These are phyloP conservation scores for Penicillium samsonianum DNA, from an alignment of 495 filamentous ascomycete species.

Conservation along the genomic window DNA sequence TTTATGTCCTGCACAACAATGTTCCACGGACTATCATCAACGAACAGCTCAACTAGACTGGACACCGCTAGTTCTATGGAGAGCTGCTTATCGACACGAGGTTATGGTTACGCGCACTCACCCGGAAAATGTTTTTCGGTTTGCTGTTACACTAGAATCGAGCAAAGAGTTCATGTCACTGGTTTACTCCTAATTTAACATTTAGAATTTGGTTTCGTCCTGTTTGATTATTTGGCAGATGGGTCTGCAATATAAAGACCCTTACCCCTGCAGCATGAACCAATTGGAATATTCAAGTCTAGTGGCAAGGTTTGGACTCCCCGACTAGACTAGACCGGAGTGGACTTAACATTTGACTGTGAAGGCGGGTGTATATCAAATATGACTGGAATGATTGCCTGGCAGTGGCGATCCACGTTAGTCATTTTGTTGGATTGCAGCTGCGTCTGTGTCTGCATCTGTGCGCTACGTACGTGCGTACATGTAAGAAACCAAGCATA, in stretches of 20 bases:
- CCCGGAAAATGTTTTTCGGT: background rate
- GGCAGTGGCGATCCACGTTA: slow-evolving; percentile 2
- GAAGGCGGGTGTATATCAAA: background rate
- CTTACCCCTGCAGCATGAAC: background rate
- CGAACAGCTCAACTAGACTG: background rate
- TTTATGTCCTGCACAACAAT: background rate
- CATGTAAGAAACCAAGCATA: background rate
- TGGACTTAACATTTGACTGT: background rate
- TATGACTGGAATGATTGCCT: slow-evolving; percentile 3
- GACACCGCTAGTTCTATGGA: slow-evolving; percentile 1
- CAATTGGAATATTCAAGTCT: background rate
- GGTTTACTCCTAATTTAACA: background rate
- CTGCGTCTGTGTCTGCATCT: background rate
- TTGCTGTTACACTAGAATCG: background rate
- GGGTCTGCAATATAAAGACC: background rate
- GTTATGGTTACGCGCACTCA: background rate
- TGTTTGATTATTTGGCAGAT: background rate
- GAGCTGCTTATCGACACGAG: background rate
- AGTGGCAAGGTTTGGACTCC: background rate
- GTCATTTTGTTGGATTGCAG: background rate
- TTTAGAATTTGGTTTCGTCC: background rate
- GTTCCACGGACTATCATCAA: background rate
- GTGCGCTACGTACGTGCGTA: background rate
- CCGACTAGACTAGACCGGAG: too few species aligned
- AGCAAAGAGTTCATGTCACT: too few species aligned